These are phyloP conservation scores for Lasiodiplodia theobromae DNA, from an alignment of 2,329 filamentous ascomycete genomes.

Conservation along the genomic window DNA sequence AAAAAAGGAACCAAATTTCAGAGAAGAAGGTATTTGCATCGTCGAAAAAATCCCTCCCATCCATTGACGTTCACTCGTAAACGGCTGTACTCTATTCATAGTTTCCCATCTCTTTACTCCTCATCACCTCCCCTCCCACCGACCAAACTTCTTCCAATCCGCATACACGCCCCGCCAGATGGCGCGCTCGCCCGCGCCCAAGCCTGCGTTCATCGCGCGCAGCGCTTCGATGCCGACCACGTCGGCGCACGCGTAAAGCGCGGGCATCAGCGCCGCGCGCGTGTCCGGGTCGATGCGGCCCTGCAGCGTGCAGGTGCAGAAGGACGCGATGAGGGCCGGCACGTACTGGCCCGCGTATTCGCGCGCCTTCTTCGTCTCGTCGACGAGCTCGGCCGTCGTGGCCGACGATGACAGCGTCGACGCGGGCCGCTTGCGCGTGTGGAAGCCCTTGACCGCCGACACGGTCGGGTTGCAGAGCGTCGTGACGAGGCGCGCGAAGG, in stretches of 20 bases:
- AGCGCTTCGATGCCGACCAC: constrained; percentile 43
- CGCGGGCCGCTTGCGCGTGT: constrained; percentile 36
- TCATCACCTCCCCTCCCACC: constrained; percentile 32
- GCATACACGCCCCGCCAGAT: constrained; percentile 48
- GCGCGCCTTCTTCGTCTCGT: constrained; percentile 66
- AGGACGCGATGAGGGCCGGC: constrained; percentile 64
- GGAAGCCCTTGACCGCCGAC: constrained; percentile 58
- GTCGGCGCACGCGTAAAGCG: constrained; percentile 50
- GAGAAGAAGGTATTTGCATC: not conserved
- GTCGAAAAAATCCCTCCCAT: not conserved
- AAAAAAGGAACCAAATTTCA: not conserved
- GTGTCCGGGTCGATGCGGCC: constrained; percentile 58
- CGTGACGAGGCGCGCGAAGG: constrained; percentile 62
- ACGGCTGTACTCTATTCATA: not conserved
- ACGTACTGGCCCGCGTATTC: constrained; percentile 65
- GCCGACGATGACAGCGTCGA: constrained; percentile 17
- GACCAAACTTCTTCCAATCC: constrained; percentile 43
- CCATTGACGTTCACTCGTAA: constrained; percentile 15
- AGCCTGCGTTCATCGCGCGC: constrained; percentile 47
- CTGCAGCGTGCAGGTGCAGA: constrained; percentile 60
- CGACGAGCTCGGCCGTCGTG: constrained; percentile 54
- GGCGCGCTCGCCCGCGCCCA: constrained; percentile 42
- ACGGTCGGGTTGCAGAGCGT: constrained; percentile 68
- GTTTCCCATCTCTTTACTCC: not conserved
- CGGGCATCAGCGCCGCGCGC: constrained; percentile 65